A percentile compares a stretch with the other conserved stretches of the same genome.
phyloP scores from a whole-genome alignment of 176 grass and related monocot genomes.

The Luzula sylvatica region DNA sequence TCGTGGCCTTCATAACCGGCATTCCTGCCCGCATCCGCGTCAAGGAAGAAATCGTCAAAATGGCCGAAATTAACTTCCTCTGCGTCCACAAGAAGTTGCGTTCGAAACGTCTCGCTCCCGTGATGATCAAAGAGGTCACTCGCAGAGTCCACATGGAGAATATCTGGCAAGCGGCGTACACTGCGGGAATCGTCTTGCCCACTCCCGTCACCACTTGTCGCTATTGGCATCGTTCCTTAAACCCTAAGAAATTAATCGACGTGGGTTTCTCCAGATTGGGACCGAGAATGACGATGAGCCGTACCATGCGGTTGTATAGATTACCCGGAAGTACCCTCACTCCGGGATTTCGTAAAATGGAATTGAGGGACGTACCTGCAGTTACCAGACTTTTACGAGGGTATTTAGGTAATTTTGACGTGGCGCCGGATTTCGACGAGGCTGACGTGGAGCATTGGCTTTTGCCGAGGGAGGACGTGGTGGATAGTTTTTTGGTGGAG shows the following conservation, averaged over 20 bases:
- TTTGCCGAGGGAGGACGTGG: conserved; percentile 66
- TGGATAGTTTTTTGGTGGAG: conserved; percentile 93
- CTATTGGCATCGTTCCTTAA: conserved; percentile 91
- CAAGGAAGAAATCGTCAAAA: conserved; percentile 55
- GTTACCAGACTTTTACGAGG: conserved; percentile 71
- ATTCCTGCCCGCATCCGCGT: conserved; percentile 89
- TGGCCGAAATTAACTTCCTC: conserved; percentile 99
- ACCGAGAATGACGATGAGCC: conserved; percentile 97
- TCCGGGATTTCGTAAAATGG: conserved; percentile 87
- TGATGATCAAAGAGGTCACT: conserved; percentile 97
- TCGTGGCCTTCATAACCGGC: conserved; percentile 92
- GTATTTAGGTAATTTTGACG: conserved; percentile 58
- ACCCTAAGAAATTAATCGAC: conserved; percentile 95
- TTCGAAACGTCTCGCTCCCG: conserved; percentile 94
- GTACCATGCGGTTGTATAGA: conserved; percentile 88
- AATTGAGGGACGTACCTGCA: conserved; percentile 68
- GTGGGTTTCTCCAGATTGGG: conserved; percentile 87
- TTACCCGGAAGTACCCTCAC: conserved; percentile 44
- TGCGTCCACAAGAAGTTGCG: conserved; percentile 99
- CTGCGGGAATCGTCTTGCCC: conserved; percentile 80
- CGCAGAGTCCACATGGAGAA: conserved; percentile 90
- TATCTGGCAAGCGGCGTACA: conserved; percentile 98
- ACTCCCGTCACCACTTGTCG: conserved; percentile 93
- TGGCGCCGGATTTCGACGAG: conserved; percentile 89
- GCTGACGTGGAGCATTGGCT: conserved; percentile 97